Evolutionary conservation across 108 stramenopile species (phyloP), one percentile per base, ranked within the genome.

Genomic region (Parietichytrium sp.): DNA sequence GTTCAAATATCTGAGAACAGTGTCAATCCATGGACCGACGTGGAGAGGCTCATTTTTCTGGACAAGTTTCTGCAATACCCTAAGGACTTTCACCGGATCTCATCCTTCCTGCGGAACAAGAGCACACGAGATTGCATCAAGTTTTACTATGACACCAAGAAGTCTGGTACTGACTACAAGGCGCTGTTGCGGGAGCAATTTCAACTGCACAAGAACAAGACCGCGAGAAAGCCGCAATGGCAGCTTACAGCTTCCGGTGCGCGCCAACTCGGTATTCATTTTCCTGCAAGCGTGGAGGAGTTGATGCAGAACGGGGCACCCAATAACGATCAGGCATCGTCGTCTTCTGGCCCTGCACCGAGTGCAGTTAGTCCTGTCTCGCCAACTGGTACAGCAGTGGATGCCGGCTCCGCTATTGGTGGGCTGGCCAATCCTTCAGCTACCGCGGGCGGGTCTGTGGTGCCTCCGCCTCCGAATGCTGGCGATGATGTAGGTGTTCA

Each of bases 11-110:
- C 33, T 0, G 42, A 72, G 12, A 72, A 27, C 4, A 12, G 33
- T 4, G 55, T 72, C 1, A 72, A 72, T 18, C 87, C 84, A 6
- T 98, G 98, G 98, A 92, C 94, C 45, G 98, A 98, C 85, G 91
- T 96, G 88, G 98, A 98, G 86, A 98, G 97, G 81, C 95, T 94
- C 86, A 96, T 98, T 23, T 98, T 96, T 55, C 84, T 98, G 23
- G 96, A 97, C 84, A 86, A 96, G 29, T 98, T 98, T 81, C 84
- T 98, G 49, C 95, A 96, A 55, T 95, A 94, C 86, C 96, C 96
- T 4, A 98, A 98, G 81, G 95, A 96, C 80, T 98, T 98, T 83
- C 89, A 93, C 18, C 87, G 92, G 50, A 97, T 98, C 55, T 93
- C 98, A 15, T 88, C 95, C 10, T 96, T 94, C 79, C 81, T 98